Conservation (phyloP, 371 early-diverging fungal species). For the Cokeromyces recurvatus region DNA sequence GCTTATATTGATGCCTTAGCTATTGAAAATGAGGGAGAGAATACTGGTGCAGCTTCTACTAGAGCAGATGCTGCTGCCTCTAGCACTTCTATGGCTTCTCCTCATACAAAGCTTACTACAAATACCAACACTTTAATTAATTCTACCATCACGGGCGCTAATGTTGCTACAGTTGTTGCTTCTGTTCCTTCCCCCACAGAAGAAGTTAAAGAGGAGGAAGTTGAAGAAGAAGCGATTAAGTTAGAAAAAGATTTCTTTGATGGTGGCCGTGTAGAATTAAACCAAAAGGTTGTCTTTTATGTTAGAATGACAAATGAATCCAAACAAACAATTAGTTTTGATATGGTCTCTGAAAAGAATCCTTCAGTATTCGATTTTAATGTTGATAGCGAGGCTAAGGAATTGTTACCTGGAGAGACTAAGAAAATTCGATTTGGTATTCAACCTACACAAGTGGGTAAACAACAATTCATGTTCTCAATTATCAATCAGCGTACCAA, state of each 20-base stretch:
- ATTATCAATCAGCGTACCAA: conserved; percentile 37
- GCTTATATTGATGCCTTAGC: conserved; percentile 33
- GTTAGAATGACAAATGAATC: conserved; percentile 53
- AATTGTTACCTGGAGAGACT: conserved; percentile 48
- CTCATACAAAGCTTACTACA: background rate
- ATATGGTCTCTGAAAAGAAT: conserved; percentile 18
- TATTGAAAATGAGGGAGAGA: conserved; percentile 13
- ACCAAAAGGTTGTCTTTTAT: conserved; percentile 53
- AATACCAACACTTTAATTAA: background rate
- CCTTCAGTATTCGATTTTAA: conserved; percentile 31
- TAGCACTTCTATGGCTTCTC: background rate
- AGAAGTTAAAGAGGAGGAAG: too few relatives aligned
- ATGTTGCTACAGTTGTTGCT: background rate
- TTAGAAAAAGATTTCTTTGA: conserved; percentile 53
- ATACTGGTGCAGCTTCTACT: conserved; percentile 2
- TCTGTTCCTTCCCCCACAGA: background rate
- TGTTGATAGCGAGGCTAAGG: conserved; percentile 15
- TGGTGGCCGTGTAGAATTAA: conserved; percentile 53
- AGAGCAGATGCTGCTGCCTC: background rate
- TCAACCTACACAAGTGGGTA: conserved; percentile 46
- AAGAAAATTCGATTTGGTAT: conserved; percentile 59
- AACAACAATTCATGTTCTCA: conserved; percentile 47
- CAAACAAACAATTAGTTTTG: conserved; percentile 34
- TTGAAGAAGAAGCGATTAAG: conserved; percentile 24
- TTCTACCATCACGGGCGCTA: background rate